These are phyloP conservation scores for Dictyostelium intermedium DNA, from an alignment of 78 protist species.

Conservation along the genomic window DNA sequence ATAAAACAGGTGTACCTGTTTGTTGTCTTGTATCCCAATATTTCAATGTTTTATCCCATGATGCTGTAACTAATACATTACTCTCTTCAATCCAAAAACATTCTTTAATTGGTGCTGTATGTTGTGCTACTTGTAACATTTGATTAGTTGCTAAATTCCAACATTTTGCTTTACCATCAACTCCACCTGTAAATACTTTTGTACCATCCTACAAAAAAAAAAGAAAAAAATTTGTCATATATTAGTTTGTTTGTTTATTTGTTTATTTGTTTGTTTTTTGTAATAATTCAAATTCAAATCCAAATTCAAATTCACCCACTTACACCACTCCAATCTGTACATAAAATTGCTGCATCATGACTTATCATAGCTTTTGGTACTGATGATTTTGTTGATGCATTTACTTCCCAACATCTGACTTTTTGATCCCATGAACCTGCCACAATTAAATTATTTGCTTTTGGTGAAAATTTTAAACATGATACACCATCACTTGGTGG, in stretches of 20 bases:
- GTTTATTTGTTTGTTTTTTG: neutral
- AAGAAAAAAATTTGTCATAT: neutral
- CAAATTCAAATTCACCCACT: too few species aligned
- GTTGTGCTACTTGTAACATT: slow-evolving; percentile 84
- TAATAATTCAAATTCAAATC: neutral
- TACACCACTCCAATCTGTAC: slow-evolving; percentile 78
- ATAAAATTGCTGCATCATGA: slow-evolving; percentile 72
- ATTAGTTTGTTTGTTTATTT: neutral
- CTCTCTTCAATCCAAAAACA: slow-evolving; percentile 73
- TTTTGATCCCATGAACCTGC: slow-evolving; percentile 87
- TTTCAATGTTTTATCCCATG: slow-evolving; percentile 91
- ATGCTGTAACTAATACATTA: slow-evolving; percentile 83
- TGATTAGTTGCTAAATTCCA: slow-evolving; percentile 84
- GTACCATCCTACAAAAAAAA: slow-evolving; percentile 74
- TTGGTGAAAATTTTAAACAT: slow-evolving; percentile 78
- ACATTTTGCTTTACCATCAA: slow-evolving; percentile 73
- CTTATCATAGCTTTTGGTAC: slow-evolving; percentile 36
- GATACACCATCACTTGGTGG: slow-evolving; percentile 81
- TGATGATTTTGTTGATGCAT: neutral
- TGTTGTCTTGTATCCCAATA: slow-evolving; percentile 90
- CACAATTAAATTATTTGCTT: slow-evolving; percentile 34
- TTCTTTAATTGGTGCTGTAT: slow-evolving; percentile 82
- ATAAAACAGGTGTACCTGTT: slow-evolving; percentile 10
- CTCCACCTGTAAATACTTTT: slow-evolving; percentile 81
- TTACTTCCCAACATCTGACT: slow-evolving; percentile 77